These are phyloP conservation scores for Thraustochytrium sp. DNA, from an alignment of 352 stramenopile genomes.

Conservation along the genomic window DNA sequence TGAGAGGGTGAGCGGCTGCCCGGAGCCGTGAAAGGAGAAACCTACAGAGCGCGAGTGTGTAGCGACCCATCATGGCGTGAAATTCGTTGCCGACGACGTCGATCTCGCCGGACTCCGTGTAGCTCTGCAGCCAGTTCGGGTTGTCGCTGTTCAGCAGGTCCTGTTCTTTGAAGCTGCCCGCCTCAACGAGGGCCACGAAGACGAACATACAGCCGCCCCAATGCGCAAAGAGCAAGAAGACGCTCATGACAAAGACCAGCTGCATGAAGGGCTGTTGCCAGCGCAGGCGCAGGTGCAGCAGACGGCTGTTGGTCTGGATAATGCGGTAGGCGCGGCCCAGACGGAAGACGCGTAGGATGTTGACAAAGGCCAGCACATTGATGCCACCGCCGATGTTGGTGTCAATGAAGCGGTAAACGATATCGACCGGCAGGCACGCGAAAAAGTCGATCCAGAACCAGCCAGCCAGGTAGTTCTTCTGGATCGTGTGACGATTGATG, in stretches of 20 bases:
- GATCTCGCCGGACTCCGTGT: neutral
- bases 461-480: neutral
- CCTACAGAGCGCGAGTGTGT: neutral
- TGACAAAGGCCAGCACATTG: slow-evolving; percentile 26
- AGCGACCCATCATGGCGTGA: slow-evolving; percentile 1
- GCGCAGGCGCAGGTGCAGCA: neutral
- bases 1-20: no score
- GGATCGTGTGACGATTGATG: neutral
- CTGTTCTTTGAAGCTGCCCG: neutral
- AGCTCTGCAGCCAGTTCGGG: slow-evolving; percentile 16
- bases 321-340: slow-evolving; percentile 3
- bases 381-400: neutral
- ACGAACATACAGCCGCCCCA: slow-evolving; percentile 1
- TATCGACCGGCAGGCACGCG: slow-evolving; percentile 15
- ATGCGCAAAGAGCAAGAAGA: slow-evolving; percentile 11
- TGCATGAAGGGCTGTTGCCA: neutral
- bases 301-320: neutral
- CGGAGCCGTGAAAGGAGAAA: no score
- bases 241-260: neutral
- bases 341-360: slow-evolving; percentile 33
- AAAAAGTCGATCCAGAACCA: slow-evolving; percentile 20
- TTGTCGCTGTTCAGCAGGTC: neutral
- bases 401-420: slow-evolving; percentile 9
- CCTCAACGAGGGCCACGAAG: slow-evolving; percentile 22
- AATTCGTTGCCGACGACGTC: slow-evolving; percentile 11